Conservation (phyloP, 2,329 filamentous ascomycete species). For the Colletotrichum eremochloae region DNA sequence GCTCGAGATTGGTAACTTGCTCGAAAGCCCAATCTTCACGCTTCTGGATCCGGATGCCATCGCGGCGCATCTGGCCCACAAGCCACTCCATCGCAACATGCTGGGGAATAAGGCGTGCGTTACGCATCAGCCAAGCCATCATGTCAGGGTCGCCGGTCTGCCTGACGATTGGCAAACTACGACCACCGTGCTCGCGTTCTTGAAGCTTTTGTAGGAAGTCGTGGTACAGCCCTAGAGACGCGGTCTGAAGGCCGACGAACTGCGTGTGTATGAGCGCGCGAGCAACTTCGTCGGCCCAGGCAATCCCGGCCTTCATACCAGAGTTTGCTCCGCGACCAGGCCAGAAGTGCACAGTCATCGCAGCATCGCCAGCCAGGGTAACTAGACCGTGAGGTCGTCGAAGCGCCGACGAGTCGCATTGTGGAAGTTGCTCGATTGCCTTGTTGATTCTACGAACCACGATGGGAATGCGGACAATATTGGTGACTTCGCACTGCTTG, state of each 20-base stretch:
- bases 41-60: constrained; percentile 49
- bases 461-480: constrained; percentile 53
- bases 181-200: constrained; percentile 52
- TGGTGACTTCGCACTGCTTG: constrained; percentile 52
- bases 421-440: constrained; percentile 48
- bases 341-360: constrained; percentile 55
- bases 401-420: constrained; percentile 45
- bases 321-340: constrained; percentile 53
- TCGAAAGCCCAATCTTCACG: constrained; percentile 50
- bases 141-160: constrained; percentile 51
- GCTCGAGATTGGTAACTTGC: constrained; percentile 48
- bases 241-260: constrained; percentile 50
- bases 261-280: constrained; percentile 48
- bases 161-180: constrained; percentile 52
- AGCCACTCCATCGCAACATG: constrained; percentile 52
- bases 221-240: constrained; percentile 50
- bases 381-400: constrained; percentile 50
- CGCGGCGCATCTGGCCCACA: constrained; percentile 50
- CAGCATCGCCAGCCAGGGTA: constrained; percentile 52
- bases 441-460: constrained; percentile 52
- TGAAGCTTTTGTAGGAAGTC: constrained; percentile 53
- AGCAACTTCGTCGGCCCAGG: constrained; percentile 52
- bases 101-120: constrained; percentile 49
- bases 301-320: constrained; percentile 53
- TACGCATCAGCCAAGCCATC: constrained; percentile 51